Evolutionary conservation across 192 early-diverging fungal genomes (phyloP), one percentile per base, ranked within the genome.

Genomic region (Linnemannia exigua): DNA sequence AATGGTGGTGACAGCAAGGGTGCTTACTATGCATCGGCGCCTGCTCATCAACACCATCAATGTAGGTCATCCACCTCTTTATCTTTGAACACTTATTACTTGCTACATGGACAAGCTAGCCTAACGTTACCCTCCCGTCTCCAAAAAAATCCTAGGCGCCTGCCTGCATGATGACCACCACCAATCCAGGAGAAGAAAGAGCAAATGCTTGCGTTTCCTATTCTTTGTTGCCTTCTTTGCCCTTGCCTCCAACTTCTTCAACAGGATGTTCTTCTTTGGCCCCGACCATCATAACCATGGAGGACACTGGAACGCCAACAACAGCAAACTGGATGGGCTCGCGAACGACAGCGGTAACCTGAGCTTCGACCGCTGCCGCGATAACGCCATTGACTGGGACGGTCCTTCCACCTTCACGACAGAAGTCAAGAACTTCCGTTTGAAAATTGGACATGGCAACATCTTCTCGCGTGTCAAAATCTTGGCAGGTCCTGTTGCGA

Each of bases 351-450:
- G 17, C 6, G 8, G 5, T 31, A 25, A 58, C 52, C 52, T 67
- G 17, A 25, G 31, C n/a, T 11, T 19, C 14, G 68, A 81, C 0
- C 1, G 20, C 5, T 81, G 79, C 48, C 19, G 28, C 12, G 52
- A 71, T 15, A 38, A 70, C 25, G 31, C 67, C 11, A 41, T 75
- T 33, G 48, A 70, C 1, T 85, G 77, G 77, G 68, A 76, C 19
- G 76, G 72, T 1, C 76, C 77, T 20, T 74, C 71, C 6, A 51
- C 14, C 12, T 76, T 85, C 54, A 22, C 50, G 5, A 79, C 74
- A 11, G 37, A 68, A 0, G 73, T 74, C 12, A 36, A 67, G n/a
- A 75, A 79, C 38, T 76, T 85, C n/a, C 19, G 67, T 0, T 73
- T 85, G 11, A 48, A 48, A 1, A 66, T 79, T 35, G 77, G 83